Base-by-base conservation (phyloP, 1,139 yeast genomes). In the Oligophagozyma castellii region DNA sequence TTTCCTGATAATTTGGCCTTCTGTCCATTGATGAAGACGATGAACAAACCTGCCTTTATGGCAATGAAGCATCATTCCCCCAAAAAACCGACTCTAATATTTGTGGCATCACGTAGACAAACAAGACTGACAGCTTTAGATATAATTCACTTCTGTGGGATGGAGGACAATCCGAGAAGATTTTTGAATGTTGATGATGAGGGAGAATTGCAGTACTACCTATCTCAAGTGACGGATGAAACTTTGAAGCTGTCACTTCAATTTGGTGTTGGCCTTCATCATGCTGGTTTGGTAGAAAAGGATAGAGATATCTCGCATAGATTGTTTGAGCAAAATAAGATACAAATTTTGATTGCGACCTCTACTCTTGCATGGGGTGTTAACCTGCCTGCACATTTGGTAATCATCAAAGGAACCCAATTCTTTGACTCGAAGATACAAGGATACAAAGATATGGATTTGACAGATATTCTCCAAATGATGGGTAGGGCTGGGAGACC, bases 11-110 rank as follows among this genome's bases (percentile, higher is more conserved):
- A 84, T 44, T 61, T 86, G 39, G 95, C 95, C 1, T 89, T 86
- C 50, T 77, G 93, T 48, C 95, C 96, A 1, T 64, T 89, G 43
- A 92, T 92, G 98, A 86, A 84, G 53, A 77, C 92, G 0, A 92
- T 92, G 99, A 92, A 92, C 55, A 84, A 84, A 45, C 98, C 99
- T 1, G 93, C 95, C 0, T 92, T 83, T 44, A 72, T 80, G 77
- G 95, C 98, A 0, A 89, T 92, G 40, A 84, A 86, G 50, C 86
- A 84, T 35, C 96, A 92, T 49, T 83, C 96, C 0, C 95, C 96
- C 1, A 60, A 63, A 5, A 89, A 89, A 51, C 98, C 99, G 0
- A 95, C 81, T 1, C 65, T 92, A 43, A 77, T 92, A 18, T 92
- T 92, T 51, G 99, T 92, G 32, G 95, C 98, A 0, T 86, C 96